Conservation (phyloP, 371 early-diverging fungal species). For the Lichtheimia hyalospora region DNA sequence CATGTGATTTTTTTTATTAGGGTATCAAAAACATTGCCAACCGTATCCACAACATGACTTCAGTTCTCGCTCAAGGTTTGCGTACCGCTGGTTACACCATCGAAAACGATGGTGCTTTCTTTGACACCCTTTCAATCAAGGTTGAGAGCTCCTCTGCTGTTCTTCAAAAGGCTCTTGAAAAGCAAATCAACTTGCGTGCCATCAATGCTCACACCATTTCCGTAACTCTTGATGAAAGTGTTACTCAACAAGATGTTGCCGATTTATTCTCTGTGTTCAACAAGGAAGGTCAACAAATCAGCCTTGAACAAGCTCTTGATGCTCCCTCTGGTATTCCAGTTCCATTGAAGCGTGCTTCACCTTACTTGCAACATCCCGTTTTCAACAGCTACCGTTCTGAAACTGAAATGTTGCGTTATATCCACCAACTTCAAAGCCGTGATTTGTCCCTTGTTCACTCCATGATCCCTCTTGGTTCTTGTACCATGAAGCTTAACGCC, state of each 20-base stretch:
- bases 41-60: constrained; percentile 88
- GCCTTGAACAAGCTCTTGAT: constrained; percentile 39
- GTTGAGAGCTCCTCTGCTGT: constrained; percentile 65
- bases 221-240: constrained; percentile 91
- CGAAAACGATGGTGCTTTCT: constrained; percentile 79
- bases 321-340: constrained; percentile 57
- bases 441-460: constrained; percentile 95
- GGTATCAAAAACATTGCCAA: constrained; percentile 89
- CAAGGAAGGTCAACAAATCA: constrained; percentile 51
- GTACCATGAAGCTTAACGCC: constrained; percentile 99
- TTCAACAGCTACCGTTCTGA: constrained; percentile 97
- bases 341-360: constrained; percentile 70
- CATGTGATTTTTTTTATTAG: constrained; percentile 15
- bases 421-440: constrained; percentile 89
- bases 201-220: constrained; percentile 76
- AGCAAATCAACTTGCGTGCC: constrained; percentile 85
- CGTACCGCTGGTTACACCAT: constrained; percentile 66
- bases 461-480: constrained; percentile 97
- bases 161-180: constrained; percentile 69
- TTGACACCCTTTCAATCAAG: constrained; percentile 91
- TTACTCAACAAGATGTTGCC: constrained; percentile 75
- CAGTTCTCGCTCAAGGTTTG: constrained; percentile 77
- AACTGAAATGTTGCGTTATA: constrained; percentile 97
- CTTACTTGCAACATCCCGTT: constrained; percentile 83
- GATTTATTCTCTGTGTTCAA: constrained; percentile 75